phyloP scores from a whole-genome alignment of 2,329 filamentous ascomycete species.

The Xylariaceae sp. region DNA sequence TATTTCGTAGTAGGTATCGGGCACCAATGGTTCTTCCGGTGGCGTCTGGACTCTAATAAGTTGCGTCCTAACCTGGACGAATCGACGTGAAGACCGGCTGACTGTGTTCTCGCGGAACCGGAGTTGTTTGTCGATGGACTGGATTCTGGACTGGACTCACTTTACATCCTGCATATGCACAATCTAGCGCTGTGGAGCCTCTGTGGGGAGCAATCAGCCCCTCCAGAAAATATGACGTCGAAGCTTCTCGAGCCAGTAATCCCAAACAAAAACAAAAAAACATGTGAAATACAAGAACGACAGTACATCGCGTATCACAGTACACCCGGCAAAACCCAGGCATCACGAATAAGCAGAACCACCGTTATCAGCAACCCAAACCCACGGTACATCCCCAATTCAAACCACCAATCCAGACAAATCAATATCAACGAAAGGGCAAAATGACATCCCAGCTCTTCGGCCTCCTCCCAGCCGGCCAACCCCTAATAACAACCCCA shows the following conservation, averaged over 20 bases:
- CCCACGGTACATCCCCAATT: too few relatives aligned
- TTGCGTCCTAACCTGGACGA: background rate
- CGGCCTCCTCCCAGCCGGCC: constrained; percentile 58
- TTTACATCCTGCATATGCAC: too few relatives aligned
- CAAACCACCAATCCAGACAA: too few relatives aligned
- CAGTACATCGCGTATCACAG: too few relatives aligned
- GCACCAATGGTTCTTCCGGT: background rate
- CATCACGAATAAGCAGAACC: too few relatives aligned
- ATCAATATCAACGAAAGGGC: too few relatives aligned
- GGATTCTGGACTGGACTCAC: too few relatives aligned
- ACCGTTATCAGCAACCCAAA: too few relatives aligned
- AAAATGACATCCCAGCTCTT: constrained; percentile 45
- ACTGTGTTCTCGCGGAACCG: background rate
- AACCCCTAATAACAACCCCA: constrained; percentile 52
- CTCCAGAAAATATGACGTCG: constrained; percentile 18
- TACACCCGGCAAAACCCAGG: too few relatives aligned
- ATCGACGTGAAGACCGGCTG: background rate
- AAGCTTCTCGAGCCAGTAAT: constrained; percentile 21
- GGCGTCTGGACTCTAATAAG: background rate
- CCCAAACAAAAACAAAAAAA: too few relatives aligned
- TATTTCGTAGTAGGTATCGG: background rate
- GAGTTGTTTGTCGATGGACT: background rate
- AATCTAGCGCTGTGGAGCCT: background rate
- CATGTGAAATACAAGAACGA: too few relatives aligned
- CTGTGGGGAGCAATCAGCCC: background rate